Conservation (phyloP, 2,329 filamentous ascomycete species). For the Penicillium janthinellum region DNA sequence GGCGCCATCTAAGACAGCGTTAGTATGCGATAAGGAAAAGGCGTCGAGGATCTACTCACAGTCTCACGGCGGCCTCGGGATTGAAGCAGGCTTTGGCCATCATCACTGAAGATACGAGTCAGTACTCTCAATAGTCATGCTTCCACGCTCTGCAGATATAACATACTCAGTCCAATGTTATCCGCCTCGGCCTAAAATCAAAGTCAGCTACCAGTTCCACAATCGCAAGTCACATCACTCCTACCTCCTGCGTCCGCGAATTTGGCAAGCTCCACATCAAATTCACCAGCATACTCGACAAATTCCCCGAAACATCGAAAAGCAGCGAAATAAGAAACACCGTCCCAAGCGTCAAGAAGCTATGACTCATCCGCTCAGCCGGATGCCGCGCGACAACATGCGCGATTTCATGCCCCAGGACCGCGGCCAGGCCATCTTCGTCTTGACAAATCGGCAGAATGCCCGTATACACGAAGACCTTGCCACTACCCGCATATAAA, state of each 20-base stretch:
- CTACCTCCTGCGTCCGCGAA: conserved; percentile 58
- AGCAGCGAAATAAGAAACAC: conserved; percentile 33
- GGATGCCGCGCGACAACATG: conserved; percentile 62
- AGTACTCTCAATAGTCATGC: conserved; percentile 10
- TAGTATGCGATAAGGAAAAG: background rate
- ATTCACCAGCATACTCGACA: conserved; percentile 48
- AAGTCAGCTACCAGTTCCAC: background rate
- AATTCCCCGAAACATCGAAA: conserved; percentile 45
- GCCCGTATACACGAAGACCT: conserved; percentile 66
- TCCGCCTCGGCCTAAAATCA: conserved; percentile 57
- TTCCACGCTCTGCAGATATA: background rate
- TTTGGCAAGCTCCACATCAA: conserved; percentile 57
- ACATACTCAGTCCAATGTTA: conserved; percentile 58
- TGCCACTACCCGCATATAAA: conserved; percentile 46
- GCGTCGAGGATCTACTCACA: conserved; percentile 38
- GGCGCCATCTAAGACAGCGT: conserved; percentile 45
- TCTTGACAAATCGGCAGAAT: conserved; percentile 59
- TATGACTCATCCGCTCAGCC: conserved; percentile 57
- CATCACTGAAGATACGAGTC: conserved; percentile 49
- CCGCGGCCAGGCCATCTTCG: conserved; percentile 62
- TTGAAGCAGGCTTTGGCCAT: conserved; percentile 65
- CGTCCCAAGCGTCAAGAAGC: conserved; percentile 35
- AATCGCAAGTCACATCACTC: background rate
- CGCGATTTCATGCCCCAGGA: conserved; percentile 65
- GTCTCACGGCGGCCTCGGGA: conserved; percentile 56